Percentiles rank a stretch among this genome's conserved stretches.
Conservation (phyloP, 768 basidiomycete species). For the Pleurotus eryngii region DNA sequence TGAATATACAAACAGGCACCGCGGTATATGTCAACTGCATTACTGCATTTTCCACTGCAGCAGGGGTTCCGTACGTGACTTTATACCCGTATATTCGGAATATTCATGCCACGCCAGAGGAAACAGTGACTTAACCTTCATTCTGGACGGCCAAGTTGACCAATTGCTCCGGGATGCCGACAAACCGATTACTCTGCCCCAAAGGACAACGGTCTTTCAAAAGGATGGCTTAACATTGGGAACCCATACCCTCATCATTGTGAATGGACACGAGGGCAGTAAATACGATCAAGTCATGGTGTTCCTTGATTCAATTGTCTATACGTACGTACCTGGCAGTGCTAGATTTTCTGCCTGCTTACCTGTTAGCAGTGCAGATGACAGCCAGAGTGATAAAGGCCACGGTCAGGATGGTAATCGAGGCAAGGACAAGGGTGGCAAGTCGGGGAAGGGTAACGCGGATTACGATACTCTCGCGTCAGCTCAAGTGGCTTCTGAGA, state of each 20-base stretch:
- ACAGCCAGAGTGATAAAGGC: neutral
- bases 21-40: neutral
- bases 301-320: slow-evolving; percentile 2
- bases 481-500: too few relatives aligned
- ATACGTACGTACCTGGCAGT: neutral
- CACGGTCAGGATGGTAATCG: too few relatives aligned
- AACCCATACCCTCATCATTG: neutral
- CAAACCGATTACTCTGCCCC: too few relatives aligned
- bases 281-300: neutral
- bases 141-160: neutral
- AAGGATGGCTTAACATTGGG: neutral
- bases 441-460: too few relatives aligned
- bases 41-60: neutral
- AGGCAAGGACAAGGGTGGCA: too few relatives aligned
- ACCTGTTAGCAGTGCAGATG: neutral
- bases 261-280: neutral
- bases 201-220: neutral
- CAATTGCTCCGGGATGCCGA: too few relatives aligned
- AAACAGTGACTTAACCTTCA: neutral
- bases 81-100: too few relatives aligned
- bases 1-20: neutral
- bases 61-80: neutral
- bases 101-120: neutral
- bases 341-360: neutral
- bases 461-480: too few relatives aligned